Evolutionary conservation across 306 rosid species (phyloP).

Genomic region (Trifolium pratense): DNA sequence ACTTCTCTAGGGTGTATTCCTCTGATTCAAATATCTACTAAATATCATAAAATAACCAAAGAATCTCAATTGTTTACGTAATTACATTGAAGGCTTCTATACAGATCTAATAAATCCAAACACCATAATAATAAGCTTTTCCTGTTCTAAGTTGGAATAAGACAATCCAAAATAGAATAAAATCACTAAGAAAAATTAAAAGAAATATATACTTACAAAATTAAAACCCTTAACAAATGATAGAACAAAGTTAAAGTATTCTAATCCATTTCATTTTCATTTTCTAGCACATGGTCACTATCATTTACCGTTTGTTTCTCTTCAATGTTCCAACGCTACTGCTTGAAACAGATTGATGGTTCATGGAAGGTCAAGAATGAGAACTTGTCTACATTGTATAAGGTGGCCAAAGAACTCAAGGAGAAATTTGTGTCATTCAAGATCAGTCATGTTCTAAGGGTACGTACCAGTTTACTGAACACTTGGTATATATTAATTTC

Average conservation of each 20-base stretch:
- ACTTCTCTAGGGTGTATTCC: not conserved
- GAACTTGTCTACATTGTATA: conserved; percentile 60
- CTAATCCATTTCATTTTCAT: conserved; percentile 10
- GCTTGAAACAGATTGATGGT: conserved; percentile 76
- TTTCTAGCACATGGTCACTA: conserved; percentile 28
- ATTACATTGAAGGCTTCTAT: not conserved
- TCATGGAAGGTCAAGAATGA: conserved; percentile 76
- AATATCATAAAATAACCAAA: conserved; percentile 2
- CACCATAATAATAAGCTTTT: conserved; percentile 25
- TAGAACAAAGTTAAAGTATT: not conserved
- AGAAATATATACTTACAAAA: not conserved
- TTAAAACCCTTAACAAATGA: not conserved
- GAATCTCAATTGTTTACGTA: conserved; percentile 1
- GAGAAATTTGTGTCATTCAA: conserved; percentile 72
- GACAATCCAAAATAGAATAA: conserved; percentile 18
- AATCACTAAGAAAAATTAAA: not conserved
- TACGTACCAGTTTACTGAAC: conserved; percentile 50
- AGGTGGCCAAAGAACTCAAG: conserved; percentile 75
- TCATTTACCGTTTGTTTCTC: conserved; percentile 27
- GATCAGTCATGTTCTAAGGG: conserved; percentile 88
- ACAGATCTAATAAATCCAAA: conserved; percentile 14
- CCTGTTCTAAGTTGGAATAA: conserved; percentile 6
- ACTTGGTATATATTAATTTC: conserved; percentile 19
- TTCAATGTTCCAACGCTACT: conserved; percentile 38
- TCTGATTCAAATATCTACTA: not conserved